Base-by-base conservation (phyloP, 495 filamentous ascomycete genomes). In the Penicillium crystallinum region DNA sequence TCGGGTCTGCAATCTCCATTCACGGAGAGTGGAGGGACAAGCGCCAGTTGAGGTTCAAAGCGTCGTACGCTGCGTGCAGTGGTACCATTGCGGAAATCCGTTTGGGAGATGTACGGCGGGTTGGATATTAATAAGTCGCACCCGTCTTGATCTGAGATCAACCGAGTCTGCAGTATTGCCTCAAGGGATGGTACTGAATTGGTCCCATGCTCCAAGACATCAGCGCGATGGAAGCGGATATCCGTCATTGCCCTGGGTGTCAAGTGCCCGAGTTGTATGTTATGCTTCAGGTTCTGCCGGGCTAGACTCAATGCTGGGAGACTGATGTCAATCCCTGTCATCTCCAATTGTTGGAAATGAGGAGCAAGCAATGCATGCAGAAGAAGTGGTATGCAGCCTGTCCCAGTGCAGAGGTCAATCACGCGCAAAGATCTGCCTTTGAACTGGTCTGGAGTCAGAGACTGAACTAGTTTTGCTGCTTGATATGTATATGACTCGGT, bases 341-440 rank as follows among this genome's bases (percentile, higher is more conserved):
- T 64, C 51, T 66, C 56, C 49, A 70, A 22, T 43, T 65, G 5
- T 31, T 58, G 29, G 52, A 62, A 50, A 42, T 57, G 55, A 12
- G 63, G 57, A 22, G 54, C 52, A 39, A 92, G 77, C 6, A 80
- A 75, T 11, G 80, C 61, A 57, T 82, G 68, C 0, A 96, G 73
- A 8, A 88, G 81, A 8, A 97, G 80, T 0, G 90, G 71, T 53
- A 98, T 95, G 67, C 93, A 97, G 23, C 93, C 93, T 15, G 88
- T 89, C 4, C 93, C 93, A 0, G 89, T 88, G 65, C 93, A 97
- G 22, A 96, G 69, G 66, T 98, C 93, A 2, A 97, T 62, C 19
- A 97, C 76, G 25, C 75, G 78, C 6, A 93, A 54, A 12, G 53
- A 38, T 31, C 44, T 33, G 19, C 10, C 2, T 14, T 21, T 18